A percentile compares a stretch with the other conserved stretches of the same genome.
phyloP scores from a whole-genome alignment of 108 stramenopile genomes.

The Discostella stelligeroides region DNA sequence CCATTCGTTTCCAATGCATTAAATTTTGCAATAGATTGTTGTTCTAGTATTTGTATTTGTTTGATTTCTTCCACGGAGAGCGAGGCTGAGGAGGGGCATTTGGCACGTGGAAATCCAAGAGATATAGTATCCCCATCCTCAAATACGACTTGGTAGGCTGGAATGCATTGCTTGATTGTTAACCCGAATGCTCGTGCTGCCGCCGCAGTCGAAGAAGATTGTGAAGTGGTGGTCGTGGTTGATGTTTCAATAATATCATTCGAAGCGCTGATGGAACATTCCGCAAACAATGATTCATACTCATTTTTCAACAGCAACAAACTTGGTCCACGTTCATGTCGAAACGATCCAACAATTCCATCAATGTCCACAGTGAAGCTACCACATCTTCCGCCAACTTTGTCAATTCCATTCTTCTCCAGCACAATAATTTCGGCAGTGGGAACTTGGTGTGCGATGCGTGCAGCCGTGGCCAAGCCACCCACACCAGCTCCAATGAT shows the following conservation, averaged over 20 bases:
- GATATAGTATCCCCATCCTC: slow-evolving; percentile 73
- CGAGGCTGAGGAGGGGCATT: too few relatives aligned
- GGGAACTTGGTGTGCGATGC: slow-evolving; percentile 45
- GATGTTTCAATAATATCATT: too few relatives aligned
- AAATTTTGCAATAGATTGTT: slow-evolving; percentile 55
- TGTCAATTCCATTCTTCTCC: slow-evolving; percentile 57
- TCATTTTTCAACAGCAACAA: slow-evolving; percentile 66
- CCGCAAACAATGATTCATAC: slow-evolving; percentile 64
- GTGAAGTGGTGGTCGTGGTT: too few relatives aligned
- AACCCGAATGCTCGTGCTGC: slow-evolving; percentile 63
- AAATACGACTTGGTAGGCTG: slow-evolving; percentile 86
- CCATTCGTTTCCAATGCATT: slow-evolving; percentile 66
- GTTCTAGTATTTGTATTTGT: slow-evolving; percentile 22
- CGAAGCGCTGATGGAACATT: slow-evolving; percentile 32
- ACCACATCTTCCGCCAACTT: slow-evolving; percentile 69
- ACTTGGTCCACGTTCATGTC: slow-evolving; percentile 83
- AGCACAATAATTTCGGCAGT: slow-evolving; percentile 51
- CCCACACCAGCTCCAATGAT: slow-evolving; percentile 75
- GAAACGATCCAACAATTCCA: slow-evolving; percentile 57
- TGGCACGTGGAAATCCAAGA: slow-evolving; percentile 77
- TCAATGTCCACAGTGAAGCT: slow-evolving; percentile 59
- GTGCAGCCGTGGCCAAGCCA: slow-evolving; percentile 64
- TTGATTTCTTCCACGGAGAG: too few relatives aligned
- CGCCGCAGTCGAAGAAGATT: background rate
- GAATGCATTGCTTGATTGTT: slow-evolving; percentile 66